phyloP scores from a whole-genome alignment of 108 stramenopile genomes.

The Discostella pseudostelligera region DNA sequence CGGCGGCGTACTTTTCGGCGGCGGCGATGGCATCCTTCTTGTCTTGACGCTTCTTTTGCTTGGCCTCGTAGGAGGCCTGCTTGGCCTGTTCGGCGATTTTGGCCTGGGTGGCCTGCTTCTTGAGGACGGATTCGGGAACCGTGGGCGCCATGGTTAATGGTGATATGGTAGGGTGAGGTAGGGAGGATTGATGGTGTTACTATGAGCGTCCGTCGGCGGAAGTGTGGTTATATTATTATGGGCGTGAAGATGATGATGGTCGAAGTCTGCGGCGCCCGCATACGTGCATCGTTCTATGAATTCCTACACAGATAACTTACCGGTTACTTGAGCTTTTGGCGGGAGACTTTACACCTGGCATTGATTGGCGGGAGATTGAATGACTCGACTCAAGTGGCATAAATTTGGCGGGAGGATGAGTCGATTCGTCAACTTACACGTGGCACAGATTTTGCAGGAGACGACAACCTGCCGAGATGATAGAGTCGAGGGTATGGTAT shows the following conservation, averaged over 20 bases:
- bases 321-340: not conserved
- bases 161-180: not conserved
- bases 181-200: not conserved
- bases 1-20: constrained; percentile 93
- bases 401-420: no score
- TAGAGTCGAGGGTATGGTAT: no score
- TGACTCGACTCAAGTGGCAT: no score
- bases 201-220: no score
- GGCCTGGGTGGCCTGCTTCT: constrained; percentile 96
- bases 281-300: no score
- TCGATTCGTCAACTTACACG: no score
- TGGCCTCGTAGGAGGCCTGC: constrained; percentile 77
- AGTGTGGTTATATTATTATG: no score
- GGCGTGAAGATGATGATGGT: no score
- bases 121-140: constrained; percentile 96
- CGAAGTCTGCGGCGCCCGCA: no score
- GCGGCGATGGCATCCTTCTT: constrained; percentile 78
- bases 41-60: constrained; percentile 74
- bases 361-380: no score
- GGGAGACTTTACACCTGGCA: not conserved
- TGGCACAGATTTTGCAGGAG: no score
- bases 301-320: not conserved
- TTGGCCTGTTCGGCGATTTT: constrained; percentile 77
- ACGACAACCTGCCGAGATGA: no score
- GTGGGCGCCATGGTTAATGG: constrained; percentile 45